phyloP scores from a whole-genome alignment of 257 asterid genomes.

The Handroanthus guayacan region DNA sequence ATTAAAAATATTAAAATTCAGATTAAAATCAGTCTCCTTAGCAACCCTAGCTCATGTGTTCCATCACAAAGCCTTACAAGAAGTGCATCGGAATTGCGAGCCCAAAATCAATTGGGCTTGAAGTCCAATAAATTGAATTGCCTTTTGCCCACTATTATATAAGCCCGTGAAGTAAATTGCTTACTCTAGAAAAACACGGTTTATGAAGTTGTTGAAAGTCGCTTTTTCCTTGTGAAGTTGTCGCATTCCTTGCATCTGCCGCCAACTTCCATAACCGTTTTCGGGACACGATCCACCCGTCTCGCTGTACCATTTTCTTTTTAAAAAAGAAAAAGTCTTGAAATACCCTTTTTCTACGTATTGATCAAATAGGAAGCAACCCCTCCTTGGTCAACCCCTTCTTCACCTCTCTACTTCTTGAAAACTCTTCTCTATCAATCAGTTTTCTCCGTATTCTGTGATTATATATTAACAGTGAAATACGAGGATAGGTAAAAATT shows the following conservation, averaged over 20 bases:
- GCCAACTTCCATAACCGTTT: constrained; percentile 62
- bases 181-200: background rate
- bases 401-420: constrained; percentile 20
- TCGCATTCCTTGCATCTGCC: constrained; percentile 32
- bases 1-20: no score
- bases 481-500: background rate
- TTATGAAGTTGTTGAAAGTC: background rate
- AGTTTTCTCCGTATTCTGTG: constrained; percentile 30
- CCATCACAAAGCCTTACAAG: background rate
- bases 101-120: background rate
- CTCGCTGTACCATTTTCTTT: constrained; percentile 12
- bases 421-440: constrained; percentile 38
- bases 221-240: constrained; percentile 18
- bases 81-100: background rate
- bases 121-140: background rate
- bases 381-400: background rate
- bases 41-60: background rate
- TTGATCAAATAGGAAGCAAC: constrained; percentile 22
- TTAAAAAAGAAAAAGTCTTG: background rate
- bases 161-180: no score
- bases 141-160: no score
- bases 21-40: no score
- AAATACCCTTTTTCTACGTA: no score
- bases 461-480: background rate
- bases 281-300: constrained; percentile 49